Base-by-base conservation (phyloP, 2,329 filamentous ascomycete genomes). In the Aureobasidium lini region DNA sequence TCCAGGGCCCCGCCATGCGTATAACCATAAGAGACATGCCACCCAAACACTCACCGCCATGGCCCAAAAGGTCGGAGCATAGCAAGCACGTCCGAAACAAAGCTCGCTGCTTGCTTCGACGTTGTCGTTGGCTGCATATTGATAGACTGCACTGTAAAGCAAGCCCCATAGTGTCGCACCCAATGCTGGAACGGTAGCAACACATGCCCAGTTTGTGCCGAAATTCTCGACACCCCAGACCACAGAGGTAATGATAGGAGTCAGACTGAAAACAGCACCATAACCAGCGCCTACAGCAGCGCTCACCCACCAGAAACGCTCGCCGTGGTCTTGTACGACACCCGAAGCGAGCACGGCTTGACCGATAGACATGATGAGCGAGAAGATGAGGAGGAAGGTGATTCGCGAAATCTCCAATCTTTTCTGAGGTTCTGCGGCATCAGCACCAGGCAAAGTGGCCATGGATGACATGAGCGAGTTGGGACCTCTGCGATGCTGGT, bases 181-280 rank as follows among this genome's bases (percentile, higher is more conserved):
- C 0, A 88, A 75, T 0, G 94, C 94, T 2, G 94, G 94, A 60
- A 93, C 86, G 79, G 95, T 94, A 43, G 92, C 91, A 7, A 97
- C 85, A 62, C 97, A 92, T 9, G 94, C 94, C 85, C 93, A 99
- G 68, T 99, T 97, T 0, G 94, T 99, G 60, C 90, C 94, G 70
- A 99, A 97, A 71, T 97, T 99, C 77, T 97, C 92, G 0, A 96
- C 91, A 29, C 94, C 94, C 94, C 94, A 99, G 47, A 99, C 93
- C 9, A 96, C 91, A n/a, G 87, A 90, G 66, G 96, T 88, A 60
- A 97, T 89, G 64, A 97, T 92, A 2, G 94, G 94, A 0, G 89
- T 88, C 6, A 97, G 81, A 49, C 85, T 88, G 77, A 97, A 99
- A 23, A 92, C 84, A 34, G 92, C 92, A 46, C 94, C 94, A 70